Conservation (phyloP, 345 rosid genomes). For the Populus deltoides region DNA sequence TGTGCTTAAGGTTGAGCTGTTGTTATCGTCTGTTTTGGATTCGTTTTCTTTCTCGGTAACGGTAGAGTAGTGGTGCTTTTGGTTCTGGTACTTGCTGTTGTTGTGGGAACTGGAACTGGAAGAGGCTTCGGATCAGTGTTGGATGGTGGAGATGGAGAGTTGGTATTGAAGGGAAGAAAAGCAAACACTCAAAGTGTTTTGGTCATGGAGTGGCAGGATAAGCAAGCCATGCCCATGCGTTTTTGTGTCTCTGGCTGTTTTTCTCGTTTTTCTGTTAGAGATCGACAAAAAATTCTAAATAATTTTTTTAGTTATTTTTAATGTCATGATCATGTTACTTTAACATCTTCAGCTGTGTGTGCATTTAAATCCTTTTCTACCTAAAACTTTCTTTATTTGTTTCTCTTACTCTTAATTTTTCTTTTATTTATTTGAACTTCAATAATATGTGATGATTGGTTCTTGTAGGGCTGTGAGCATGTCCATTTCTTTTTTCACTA, state of each 20-base stretch:
- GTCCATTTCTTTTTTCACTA: background rate
- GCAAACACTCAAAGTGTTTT: background rate
- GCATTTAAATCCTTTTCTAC: background rate
- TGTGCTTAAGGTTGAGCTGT: constrained; percentile 44
- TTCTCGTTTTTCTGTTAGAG: background rate
- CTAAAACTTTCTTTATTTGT: background rate
- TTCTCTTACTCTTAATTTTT: background rate
- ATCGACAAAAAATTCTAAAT: background rate
- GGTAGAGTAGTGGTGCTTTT: background rate
- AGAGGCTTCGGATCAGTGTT: background rate
- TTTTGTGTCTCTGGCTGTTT: background rate
- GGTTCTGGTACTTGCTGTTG: background rate
- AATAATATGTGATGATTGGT: background rate
- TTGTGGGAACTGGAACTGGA: background rate
- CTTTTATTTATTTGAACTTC: background rate
- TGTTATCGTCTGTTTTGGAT: constrained; percentile 8
- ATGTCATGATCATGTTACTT: background rate
- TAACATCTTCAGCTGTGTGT: too few relatives aligned
- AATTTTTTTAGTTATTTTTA: too few relatives aligned
- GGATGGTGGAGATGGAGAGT: constrained; percentile 13
- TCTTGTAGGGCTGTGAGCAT: background rate
- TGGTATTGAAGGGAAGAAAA: background rate
- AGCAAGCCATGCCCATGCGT: constrained; percentile 12
- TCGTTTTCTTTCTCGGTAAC: background rate
- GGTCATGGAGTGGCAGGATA: constrained; percentile 11